Evolutionary conservation across 164 flowering plant genomes (phyloP).

Genomic region (Akebia trifoliata): DNA sequence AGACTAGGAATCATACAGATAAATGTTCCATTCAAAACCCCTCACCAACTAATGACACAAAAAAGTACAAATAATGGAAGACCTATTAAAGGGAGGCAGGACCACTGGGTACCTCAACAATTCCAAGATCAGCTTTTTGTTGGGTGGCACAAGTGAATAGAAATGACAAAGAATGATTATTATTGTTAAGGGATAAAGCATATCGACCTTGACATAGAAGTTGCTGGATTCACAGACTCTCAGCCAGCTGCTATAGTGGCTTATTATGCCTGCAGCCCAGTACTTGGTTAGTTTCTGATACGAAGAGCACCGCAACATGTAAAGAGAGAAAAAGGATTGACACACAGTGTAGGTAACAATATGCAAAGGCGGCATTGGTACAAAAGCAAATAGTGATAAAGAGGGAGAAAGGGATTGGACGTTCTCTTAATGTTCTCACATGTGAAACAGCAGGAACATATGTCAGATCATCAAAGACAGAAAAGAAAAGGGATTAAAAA

Average conservation of each 20-base stretch:
- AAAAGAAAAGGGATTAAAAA: too few relatives aligned
- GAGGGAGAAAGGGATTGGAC: too few relatives aligned
- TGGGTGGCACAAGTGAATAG: not conserved
- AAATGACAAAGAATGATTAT: not conserved
- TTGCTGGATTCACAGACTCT: conserved; percentile 34
- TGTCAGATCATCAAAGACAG: not conserved
- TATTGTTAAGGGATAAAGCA: not conserved
- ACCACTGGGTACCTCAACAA: not conserved
- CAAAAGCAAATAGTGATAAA: not conserved
- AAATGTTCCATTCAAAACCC: not conserved
- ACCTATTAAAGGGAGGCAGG: not conserved
- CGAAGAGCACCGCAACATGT: conserved; percentile 1
- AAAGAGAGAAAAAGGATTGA: not conserved
- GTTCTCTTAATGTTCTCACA: not conserved
- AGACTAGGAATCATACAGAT: not conserved
- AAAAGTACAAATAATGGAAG: too few relatives aligned
- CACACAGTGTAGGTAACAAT: not conserved
- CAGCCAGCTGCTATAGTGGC: conserved; percentile 50
- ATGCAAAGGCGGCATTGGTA: not conserved
- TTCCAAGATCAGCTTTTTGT: too few relatives aligned
- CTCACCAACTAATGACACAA: too few relatives aligned
- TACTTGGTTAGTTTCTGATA: conserved; percentile 32
- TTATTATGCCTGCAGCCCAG: conserved; percentile 51
- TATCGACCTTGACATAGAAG: conserved; percentile 41
- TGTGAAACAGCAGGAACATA: not conserved